Base-by-base conservation (phyloP, 495 filamentous ascomycete species). In the Xylaria scruposa region DNA sequence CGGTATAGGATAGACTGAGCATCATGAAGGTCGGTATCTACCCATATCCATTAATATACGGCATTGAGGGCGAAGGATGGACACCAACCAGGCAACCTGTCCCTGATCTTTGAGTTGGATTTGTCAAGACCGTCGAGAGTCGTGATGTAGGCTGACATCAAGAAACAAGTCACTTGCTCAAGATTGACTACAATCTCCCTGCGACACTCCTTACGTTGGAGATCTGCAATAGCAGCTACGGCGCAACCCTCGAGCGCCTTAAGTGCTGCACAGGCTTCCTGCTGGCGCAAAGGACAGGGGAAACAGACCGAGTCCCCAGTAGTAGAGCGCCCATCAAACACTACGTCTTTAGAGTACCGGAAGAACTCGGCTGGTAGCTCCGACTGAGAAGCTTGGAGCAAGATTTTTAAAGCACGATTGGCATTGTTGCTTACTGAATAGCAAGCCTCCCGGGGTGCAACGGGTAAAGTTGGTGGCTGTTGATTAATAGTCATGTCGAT, bases 1-100 rank as follows among this genome's bases (percentile, higher is more conserved):
- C 91, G 88, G 76, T 95, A 93, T 21, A 90, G 83, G 75, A 89
- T 89, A 3, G 91, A 92, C 77, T 94, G 92, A 7, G 92, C 91
- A 61, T 83, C 81, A 64, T 91, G 81, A 29, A 93, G 79, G 81
- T 93, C 91, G 73, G 90, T 93, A 74, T 92, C 92, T 93, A 36
- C 72, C 70, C 33, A 19, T 10, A 36, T 44, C 26, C n/a, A 8
- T 71, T 42, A 71, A 47, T 44, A 31, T 19, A 21, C 29, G n/a
- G 17, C 24, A 40, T 49, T 19, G 15, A 46, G 62, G n/a, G 31
- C 9, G 17, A 29, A 62, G 56, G 72, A 60, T 63, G 47, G 19
- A 70, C 19, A 78, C 86, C 49, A 78, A 92, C 90, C 86, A 75
- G 91, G 90, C 51, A 93, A 76, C 70, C 87, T 87, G 15, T 83